Evolutionary conservation across 2,329 filamentous ascomycete species (phyloP).

Genomic region (Hypoxylon sp.): DNA sequence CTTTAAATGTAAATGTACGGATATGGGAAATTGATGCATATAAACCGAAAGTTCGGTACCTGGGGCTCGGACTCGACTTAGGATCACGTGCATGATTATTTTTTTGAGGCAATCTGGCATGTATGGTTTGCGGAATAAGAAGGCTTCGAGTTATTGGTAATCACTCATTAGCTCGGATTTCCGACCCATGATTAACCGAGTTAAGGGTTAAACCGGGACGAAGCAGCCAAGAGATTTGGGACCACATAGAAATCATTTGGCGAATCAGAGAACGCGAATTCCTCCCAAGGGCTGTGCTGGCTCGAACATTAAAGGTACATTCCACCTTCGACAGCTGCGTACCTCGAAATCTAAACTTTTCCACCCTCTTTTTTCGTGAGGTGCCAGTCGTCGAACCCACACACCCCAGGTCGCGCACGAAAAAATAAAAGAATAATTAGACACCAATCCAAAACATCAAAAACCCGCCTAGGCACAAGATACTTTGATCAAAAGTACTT

Average conservation of each 20-base stretch:
- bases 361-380: slow-evolving; percentile 36
- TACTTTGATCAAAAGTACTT: slow-evolving; percentile 61
- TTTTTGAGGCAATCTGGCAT: not conserved
- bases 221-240: slow-evolving; percentile 32
- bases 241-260: slow-evolving; percentile 3
- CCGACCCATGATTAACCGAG: slow-evolving; percentile 42
- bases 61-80: not conserved
- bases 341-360: slow-evolving; percentile 44
- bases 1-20: slow-evolving; percentile 4
- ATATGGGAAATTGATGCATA: slow-evolving; percentile 19
- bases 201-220: slow-evolving; percentile 41
- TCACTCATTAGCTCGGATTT: slow-evolving; percentile 23
- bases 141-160: slow-evolving; percentile 25
- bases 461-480: slow-evolving; percentile 54
- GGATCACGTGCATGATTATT: slow-evolving; percentile 22
- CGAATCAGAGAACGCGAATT: slow-evolving; percentile 32
- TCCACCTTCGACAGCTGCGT: slow-evolving; percentile 38
- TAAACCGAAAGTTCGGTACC: slow-evolving; percentile 5
- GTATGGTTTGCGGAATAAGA: not conserved
- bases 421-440: slow-evolving; percentile 37
- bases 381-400: slow-evolving; percentile 42
- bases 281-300: slow-evolving; percentile 31
- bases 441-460: slow-evolving; percentile 58
- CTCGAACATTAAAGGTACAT: slow-evolving; percentile 46
- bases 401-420: slow-evolving; percentile 38